Evolutionary conservation across 1,284 basidiomycete genomes (phyloP), one percentile per base, ranked within the genome.

Genomic region (Sphaerobolus stellatus): DNA sequence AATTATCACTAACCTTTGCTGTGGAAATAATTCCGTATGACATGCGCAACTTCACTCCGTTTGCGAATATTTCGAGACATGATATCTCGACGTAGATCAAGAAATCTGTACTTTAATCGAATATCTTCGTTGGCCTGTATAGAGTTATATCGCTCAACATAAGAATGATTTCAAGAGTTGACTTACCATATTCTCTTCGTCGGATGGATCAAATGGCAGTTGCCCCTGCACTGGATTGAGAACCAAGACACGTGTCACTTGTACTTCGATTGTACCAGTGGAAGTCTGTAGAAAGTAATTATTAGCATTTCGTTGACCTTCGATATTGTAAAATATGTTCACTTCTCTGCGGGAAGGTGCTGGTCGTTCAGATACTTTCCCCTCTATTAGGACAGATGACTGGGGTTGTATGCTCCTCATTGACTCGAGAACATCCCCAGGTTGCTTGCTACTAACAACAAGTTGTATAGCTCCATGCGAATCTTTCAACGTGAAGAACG

Each of bases 201-300:
- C 86, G 58, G 87, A 90, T 29, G 94, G 90, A 56, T 85, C 76
- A 69, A 96, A 96, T 13, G 93, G 94, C 57, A 96, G 70, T 50
- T 73, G 68, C 34, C 73, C 59, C 54, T 79, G 75, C 0, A 92
- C 92, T 18, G 89, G 81, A 68, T 97, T 97, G 58, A 97, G 80
- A 34, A 96, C 69, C 20, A 76, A 83, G 63, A 84, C 86, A 11
- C 75, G 73, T 24, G 83, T 71, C n/a, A 95, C 82, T 29, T 83
- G 76, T 18, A 97, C 80, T 72, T 97, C 94, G 60, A 96, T 79
- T 52, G 87, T 80, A 30, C 92, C 92, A 22, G 84, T 81, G 49
- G 74, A 69, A 50, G 75, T 78, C 83, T 86, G 68, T 52, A 41
- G n/a, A 11, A 50, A 18, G 6, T 16, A 36, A 49, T 50, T 45